phyloP scores from a whole-genome alignment of 805 yeast genomes.

The Yarrowia porcina region DNA sequence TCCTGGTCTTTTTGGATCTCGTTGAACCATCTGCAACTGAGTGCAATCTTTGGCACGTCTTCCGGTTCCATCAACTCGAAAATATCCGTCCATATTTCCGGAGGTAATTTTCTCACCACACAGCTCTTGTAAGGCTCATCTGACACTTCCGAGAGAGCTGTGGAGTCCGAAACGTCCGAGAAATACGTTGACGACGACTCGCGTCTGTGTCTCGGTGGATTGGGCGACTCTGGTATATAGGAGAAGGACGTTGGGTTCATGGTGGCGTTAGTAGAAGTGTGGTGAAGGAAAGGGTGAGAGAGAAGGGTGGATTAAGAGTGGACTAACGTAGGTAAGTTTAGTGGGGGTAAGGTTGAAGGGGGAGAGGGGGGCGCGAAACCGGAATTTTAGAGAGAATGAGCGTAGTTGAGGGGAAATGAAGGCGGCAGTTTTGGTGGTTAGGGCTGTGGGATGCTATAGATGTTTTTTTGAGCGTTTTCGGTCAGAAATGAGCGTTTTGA shows the following conservation, averaged over 20 bases:
- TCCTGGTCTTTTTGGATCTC: neutral
- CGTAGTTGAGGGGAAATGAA: too few species aligned
- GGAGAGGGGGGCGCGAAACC: too few species aligned
- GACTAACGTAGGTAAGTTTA: neutral
- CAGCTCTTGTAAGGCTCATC: neutral
- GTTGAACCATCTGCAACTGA: neutral
- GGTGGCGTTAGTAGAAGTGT: neutral
- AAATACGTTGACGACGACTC: conserved; percentile 2
- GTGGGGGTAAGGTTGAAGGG: neutral
- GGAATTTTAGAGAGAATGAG: too few species aligned
- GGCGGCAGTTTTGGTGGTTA: too few species aligned
- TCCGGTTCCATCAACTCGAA: conserved; percentile 1
- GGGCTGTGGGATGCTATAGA: too few species aligned
- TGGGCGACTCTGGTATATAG: neutral
- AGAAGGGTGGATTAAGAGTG: neutral
- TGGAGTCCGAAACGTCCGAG: conserved; percentile 1
- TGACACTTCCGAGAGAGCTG: neutral
- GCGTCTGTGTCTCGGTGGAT: neutral
- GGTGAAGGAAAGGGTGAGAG: neutral
- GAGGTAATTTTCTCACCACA: neutral
- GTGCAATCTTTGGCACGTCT: neutral
- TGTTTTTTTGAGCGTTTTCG: too few species aligned
- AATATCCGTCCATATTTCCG: conserved; percentile 4
- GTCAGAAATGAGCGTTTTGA: too few species aligned
- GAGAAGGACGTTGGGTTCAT: conserved; percentile 15